These are phyloP conservation scores for Phytophthora colocasiae DNA, from an alignment of 352 stramenopile genomes.

Conservation along the genomic window DNA sequence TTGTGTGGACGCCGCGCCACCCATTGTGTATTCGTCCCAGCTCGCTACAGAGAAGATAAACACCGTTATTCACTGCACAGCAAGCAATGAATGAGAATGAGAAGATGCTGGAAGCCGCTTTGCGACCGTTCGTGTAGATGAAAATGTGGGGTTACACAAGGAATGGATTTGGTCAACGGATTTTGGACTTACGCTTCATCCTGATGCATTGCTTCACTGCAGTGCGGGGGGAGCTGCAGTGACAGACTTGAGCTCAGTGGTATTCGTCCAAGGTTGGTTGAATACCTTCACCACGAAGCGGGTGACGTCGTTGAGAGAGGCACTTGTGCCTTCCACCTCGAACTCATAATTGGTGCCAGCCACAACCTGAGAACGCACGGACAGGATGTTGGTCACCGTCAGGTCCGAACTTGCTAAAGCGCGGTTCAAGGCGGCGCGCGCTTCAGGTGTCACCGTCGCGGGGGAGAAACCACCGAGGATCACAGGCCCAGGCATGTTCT, in stretches of 20 bases:
- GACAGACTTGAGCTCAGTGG: slow-evolving; percentile 37
- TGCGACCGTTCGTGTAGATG: slow-evolving; percentile 27
- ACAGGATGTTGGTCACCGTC: slow-evolving; percentile 32
- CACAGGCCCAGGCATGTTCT: slow-evolving; percentile 24
- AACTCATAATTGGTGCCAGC: slow-evolving; percentile 54
- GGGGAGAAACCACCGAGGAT: slow-evolving; percentile 38
- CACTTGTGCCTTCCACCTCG: slow-evolving; percentile 41
- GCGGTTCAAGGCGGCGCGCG: slow-evolving; percentile 29
- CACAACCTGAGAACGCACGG: slow-evolving; percentile 46
- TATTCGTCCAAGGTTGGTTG: slow-evolving; percentile 42
- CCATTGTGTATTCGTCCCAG: slow-evolving; percentile 47
- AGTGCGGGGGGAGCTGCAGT: slow-evolving; percentile 8
- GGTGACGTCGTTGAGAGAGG: slow-evolving; percentile 21
- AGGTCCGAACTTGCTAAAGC: slow-evolving; percentile 30
- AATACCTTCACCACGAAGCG: slow-evolving; percentile 41
- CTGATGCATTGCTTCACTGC: slow-evolving; percentile 10
- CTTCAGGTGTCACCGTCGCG: slow-evolving; percentile 27
- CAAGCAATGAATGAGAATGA: slow-evolving; percentile 4
- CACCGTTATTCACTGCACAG: too few relatives aligned
- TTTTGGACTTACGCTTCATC: not conserved
- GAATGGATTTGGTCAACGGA: slow-evolving; percentile 24
- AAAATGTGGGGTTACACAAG: slow-evolving; percentile 30
- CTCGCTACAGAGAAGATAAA: slow-evolving; percentile 6
- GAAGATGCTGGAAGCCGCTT: not conserved
- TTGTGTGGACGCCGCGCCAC: slow-evolving; percentile 72